Percentiles rank a stretch among this genome's conserved stretches.
Conservation (phyloP, 1,284 basidiomycete species). For the Puccinia novopanici region DNA sequence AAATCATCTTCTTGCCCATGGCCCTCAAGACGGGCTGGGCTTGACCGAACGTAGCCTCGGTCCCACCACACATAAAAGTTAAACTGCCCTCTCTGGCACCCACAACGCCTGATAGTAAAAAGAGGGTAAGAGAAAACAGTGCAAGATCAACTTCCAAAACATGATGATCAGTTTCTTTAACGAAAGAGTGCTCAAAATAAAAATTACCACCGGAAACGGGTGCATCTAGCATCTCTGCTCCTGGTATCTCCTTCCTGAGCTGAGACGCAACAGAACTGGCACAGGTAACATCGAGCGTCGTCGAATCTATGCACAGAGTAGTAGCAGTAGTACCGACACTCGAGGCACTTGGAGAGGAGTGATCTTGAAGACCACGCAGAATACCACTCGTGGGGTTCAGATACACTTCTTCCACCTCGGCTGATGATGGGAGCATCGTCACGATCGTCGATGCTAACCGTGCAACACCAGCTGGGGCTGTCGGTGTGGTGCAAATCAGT, state of each 20-base stretch:
- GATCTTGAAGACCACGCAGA: constrained; percentile 59
- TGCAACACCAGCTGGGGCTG: constrained; percentile 61
- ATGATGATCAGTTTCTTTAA: too few relatives aligned
- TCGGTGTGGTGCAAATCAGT: neutral
- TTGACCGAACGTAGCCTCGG: constrained; percentile 66
- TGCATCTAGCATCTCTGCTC: constrained; percentile 81
- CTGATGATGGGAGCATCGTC: constrained; percentile 84
- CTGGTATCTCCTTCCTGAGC: constrained; percentile 57
- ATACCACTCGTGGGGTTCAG: constrained; percentile 66
- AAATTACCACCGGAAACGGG: constrained; percentile 79
- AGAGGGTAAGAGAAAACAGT: too few relatives aligned
- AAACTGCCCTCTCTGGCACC: constrained; percentile 81
- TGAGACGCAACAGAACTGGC: constrained; percentile 62
- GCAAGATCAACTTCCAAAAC: too few relatives aligned
- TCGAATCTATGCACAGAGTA: constrained; percentile 84
- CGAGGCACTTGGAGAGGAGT: constrained; percentile 59
- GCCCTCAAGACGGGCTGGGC: constrained; percentile 64
- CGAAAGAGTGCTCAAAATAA: too few relatives aligned
- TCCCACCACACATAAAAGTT: constrained; percentile 87
- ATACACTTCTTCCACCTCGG: constrained; percentile 76
- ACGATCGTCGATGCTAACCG: constrained; percentile 69
- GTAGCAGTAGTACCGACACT: too few relatives aligned
- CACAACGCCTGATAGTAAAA: constrained; percentile 66
- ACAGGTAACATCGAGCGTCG: constrained; percentile 71
- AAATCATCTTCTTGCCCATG: constrained; percentile 79